A percentile compares a stretch with the other conserved stretches of the same genome.
Conservation (phyloP, 169 alveolate species). For the Plasmodium gonderi region DNA sequence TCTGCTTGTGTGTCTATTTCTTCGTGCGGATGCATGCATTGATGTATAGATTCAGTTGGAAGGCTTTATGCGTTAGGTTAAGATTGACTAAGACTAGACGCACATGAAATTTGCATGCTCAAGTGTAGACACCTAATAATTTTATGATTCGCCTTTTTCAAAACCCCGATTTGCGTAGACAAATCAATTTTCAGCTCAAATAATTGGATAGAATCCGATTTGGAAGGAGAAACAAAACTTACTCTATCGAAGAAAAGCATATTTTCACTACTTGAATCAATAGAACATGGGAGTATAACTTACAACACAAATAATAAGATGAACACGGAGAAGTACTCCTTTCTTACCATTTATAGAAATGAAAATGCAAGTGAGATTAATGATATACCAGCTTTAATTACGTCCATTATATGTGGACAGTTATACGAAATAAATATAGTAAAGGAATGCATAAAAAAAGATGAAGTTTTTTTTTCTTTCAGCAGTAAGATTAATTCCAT, state of each 20-base stretch:
- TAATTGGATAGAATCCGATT: not conserved
- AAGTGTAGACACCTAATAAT: no score
- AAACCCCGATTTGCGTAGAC: not conserved
- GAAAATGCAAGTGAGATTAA: slow-evolving; percentile 36
- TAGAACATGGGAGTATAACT: slow-evolving; percentile 1
- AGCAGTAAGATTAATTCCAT: slow-evolving; percentile 33
- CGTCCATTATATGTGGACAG: slow-evolving; percentile 53
- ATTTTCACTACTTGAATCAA: not conserved
- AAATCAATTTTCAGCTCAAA: not conserved
- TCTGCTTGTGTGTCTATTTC: no score
- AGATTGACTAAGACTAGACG: no score
- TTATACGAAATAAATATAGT: not conserved
- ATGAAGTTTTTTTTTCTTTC: slow-evolving; percentile 11
- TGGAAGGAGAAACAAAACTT: slow-evolving; percentile 13
- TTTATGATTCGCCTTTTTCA: not conserved
- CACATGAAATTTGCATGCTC: no score
- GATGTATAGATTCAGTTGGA: no score
- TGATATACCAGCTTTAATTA: slow-evolving; percentile 55
- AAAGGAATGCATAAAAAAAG: slow-evolving; percentile 21
- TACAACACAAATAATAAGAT: slow-evolving; percentile 11
- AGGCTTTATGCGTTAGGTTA: no score
- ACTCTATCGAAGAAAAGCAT: slow-evolving; percentile 1
- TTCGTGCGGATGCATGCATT: no score
- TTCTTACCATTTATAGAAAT: slow-evolving; percentile 31
- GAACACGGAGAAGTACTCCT: slow-evolving; percentile 24